Evolutionary conservation across 1,284 basidiomycete species (phyloP), one percentile per base, ranked within the genome.

Genomic region (Baeospora myosura): DNA sequence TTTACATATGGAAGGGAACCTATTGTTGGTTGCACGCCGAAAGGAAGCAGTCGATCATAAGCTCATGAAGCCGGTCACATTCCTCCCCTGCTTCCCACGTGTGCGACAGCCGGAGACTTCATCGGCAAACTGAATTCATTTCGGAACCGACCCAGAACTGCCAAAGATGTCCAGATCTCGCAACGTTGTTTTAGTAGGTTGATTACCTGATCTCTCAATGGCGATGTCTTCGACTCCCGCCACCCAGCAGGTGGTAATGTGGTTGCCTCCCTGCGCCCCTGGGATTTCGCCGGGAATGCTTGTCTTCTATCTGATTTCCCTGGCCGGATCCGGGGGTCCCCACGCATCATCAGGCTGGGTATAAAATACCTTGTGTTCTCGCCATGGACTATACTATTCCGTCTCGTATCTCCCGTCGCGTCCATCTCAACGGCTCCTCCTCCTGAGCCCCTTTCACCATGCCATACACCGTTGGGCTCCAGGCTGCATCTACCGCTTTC

Each of bases 401-500:
- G 22, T 16, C 29, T 16, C 23, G 4, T 7, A 4, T 18, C 7
- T 4, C n/a, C 3, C 6, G 8, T 6, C 23, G 16, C 33, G 12
- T n/a, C 31, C 18, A 5, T 14, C 14, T 3, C 16, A 22, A 24
- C 28, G 17, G 4, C 4, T 16, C 7, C 32, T 40, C 16, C 14
- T 16, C 14, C 22, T 41, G 16, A 22, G 18, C 31, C 36, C 47
- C 52, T 44, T 39, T 45, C 44, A 50, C 44, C 49, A 71, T 71
- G 70, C 68, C 68, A 54, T 76, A 77, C 55, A 65, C 71, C 44
- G 63, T 80, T 47, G 80, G 81, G 50, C 59, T 84, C 33, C 68
- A 76, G 48, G 65, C 74, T 52, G 75, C 77, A 48, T 65, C 75
- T 47, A 65, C 67, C 43, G 71, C 74, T 28, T 72, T 82, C 57